Conservation (phyloP, 163 green algal genomes). For the Coccomyxa subellipsoidea region DNA sequence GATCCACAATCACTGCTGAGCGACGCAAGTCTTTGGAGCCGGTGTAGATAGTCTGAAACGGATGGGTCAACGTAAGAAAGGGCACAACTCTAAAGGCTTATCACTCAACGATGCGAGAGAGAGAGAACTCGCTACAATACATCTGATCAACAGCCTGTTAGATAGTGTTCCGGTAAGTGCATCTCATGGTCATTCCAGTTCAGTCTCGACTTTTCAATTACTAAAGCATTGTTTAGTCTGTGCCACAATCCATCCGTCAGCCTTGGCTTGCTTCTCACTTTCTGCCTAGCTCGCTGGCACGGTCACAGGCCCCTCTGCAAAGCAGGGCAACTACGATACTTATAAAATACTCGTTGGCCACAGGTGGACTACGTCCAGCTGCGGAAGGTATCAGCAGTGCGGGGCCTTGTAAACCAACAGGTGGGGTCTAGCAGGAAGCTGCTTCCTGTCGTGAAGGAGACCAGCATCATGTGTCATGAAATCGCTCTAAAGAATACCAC, state of each 20-base stretch:
- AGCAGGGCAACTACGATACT: not conserved
- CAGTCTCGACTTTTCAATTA: not conserved
- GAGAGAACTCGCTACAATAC: constrained; percentile 41
- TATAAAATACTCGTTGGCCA: not conserved
- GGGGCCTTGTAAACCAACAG: constrained; percentile 69
- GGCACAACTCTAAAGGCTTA: not conserved
- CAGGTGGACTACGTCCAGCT: constrained; percentile 64
- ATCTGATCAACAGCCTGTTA: constrained; percentile 44
- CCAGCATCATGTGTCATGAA: too few species aligned
- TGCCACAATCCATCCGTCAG: too few species aligned
- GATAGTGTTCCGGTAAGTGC: constrained; percentile 27
- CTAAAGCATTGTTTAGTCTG: too few species aligned
- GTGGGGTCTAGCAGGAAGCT: too few species aligned
- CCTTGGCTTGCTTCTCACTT: not conserved
- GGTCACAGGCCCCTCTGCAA: not conserved
- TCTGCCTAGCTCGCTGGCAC: not conserved
- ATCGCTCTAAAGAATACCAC: not conserved
- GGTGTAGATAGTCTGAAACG: too few species aligned
- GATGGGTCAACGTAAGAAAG: not conserved
- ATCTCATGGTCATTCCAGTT: not conserved
- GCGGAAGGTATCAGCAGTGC: constrained; percentile 62
- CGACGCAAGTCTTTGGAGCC: too few species aligned
- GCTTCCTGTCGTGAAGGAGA: too few species aligned
- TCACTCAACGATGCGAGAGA: constrained; percentile 9
- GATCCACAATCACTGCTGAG: not conserved